Conservation (phyloP, 1,284 basidiomycete genomes). For the Tranzscheliella williamsii region DNA sequence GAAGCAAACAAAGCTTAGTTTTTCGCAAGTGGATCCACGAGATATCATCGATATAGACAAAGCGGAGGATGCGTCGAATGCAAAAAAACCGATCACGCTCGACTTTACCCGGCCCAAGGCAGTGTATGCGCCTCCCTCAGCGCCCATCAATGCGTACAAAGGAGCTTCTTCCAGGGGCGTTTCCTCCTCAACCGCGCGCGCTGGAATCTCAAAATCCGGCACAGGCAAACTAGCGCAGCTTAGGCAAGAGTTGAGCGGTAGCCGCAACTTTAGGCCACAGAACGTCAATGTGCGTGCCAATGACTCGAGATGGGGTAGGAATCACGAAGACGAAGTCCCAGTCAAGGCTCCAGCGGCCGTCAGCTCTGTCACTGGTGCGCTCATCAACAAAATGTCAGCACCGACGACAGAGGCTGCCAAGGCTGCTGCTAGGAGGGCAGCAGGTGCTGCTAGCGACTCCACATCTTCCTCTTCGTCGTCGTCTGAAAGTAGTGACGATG, state of each 20-base stretch:
- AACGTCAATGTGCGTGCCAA: conserved; percentile 31
- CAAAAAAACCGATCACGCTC: conserved; percentile 30
- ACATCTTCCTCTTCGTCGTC: conserved; percentile 58
- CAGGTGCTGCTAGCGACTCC: conserved; percentile 14
- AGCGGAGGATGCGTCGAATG: neutral
- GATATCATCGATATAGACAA: conserved; percentile 42
- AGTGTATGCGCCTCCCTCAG: conserved; percentile 13
- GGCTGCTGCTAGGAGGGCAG: conserved; percentile 16
- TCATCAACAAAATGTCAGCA: conserved; percentile 29
- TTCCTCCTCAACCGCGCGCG: conserved; percentile 6
- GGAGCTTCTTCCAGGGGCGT: conserved; percentile 20
- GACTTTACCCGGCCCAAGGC: conserved; percentile 29
- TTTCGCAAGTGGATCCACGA: conserved; percentile 23
- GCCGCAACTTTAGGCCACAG: conserved; percentile 24
- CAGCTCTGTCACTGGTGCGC: conserved; percentile 46
- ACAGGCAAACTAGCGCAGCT: conserved; percentile 42
- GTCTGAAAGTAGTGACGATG: conserved; percentile 63
- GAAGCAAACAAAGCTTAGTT: conserved; percentile 49
- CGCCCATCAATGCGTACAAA: conserved; percentile 41
- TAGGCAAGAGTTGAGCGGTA: conserved; percentile 42
- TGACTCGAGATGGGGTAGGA: conserved; percentile 28
- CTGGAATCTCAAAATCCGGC: conserved; percentile 13
- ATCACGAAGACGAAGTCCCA: conserved; percentile 41
- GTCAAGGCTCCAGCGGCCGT: conserved; percentile 44
- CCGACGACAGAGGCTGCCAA: conserved; percentile 15